Percentiles rank a stretch among this genome's conserved stretches.
phyloP scores from a whole-genome alignment of 352 stramenopile genomes.

The Phytopythium litorale region DNA sequence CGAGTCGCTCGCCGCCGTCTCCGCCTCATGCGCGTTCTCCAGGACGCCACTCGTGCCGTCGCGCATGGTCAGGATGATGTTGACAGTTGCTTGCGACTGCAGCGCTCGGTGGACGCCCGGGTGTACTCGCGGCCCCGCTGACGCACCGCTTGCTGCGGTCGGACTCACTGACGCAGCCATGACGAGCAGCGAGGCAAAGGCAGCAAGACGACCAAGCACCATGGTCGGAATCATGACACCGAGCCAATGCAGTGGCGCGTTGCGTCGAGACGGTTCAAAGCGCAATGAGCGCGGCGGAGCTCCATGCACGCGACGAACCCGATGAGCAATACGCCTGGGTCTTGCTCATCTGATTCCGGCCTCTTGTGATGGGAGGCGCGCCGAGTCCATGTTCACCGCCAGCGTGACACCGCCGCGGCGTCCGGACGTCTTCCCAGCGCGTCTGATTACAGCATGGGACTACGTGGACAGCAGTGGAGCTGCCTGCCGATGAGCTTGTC shows the following conservation, averaged over 20 bases:
- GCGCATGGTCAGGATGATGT: constrained; percentile 30
- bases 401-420: background rate
- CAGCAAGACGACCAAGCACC: background rate
- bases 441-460: background rate
- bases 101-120: constrained; percentile 19
- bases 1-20: constrained; percentile 4
- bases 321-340: background rate
- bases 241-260: background rate
- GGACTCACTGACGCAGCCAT: background rate
- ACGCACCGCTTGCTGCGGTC: background rate
- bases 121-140: constrained; percentile 12
- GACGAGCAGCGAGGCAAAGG: background rate
- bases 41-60: constrained; percentile 10
- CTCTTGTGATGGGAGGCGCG: background rate
- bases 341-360: background rate
- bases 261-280: background rate
- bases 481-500: too few species aligned
- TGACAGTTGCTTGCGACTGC: constrained; percentile 15
- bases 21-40: constrained; percentile 8
- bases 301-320: background rate
- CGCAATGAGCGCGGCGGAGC: background rate
- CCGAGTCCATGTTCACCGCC: background rate
- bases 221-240: background rate
- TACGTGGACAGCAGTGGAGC: background rate
- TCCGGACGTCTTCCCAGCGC: background rate